phyloP scores from a whole-genome alignment of 2,329 filamentous ascomycete genomes.

The Parafenestella ontariensis region DNA sequence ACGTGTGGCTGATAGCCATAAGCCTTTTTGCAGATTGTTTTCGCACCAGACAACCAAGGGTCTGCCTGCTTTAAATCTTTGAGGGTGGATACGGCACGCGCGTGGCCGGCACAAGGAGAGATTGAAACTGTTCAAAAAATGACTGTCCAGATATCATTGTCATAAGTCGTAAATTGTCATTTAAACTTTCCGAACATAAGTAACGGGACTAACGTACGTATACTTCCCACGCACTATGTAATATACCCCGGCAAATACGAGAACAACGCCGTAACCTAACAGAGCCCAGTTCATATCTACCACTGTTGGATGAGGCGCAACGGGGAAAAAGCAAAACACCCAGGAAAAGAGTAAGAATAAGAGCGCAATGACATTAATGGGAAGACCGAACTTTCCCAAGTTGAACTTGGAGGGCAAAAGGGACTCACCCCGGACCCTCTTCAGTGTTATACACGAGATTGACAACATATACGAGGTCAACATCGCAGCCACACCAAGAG shows the following conservation, averaged over 20 bases:
- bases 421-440: conserved; percentile 51
- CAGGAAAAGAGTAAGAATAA: conserved; percentile 51
- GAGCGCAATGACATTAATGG: conserved; percentile 52
- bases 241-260: conserved; percentile 52
- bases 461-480: conserved; percentile 45
- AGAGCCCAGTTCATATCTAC: conserved; percentile 58
- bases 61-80: neutral
- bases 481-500: conserved; percentile 21
- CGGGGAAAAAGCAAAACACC: conserved; percentile 54
- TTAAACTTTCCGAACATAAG: conserved; percentile 16
- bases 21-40: neutral
- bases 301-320: conserved; percentile 47
- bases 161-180: neutral
- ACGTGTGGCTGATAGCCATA: neutral
- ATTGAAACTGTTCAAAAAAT: neutral
- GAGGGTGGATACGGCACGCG: neutral
- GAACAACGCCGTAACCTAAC: conserved; percentile 51
- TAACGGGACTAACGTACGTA: conserved; percentile 44
- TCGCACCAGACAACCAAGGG: neutral
- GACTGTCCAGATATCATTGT: neutral
- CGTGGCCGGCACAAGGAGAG: neutral
- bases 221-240: conserved; percentile 51
- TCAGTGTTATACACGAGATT: conserved; percentile 55
- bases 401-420: conserved; percentile 56
- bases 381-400: conserved; percentile 53